A percentile compares a stretch with the other conserved stretches of the same genome.
Conservation (phyloP, 768 basidiomycete species). For the Nidularia pulvinata region DNA sequence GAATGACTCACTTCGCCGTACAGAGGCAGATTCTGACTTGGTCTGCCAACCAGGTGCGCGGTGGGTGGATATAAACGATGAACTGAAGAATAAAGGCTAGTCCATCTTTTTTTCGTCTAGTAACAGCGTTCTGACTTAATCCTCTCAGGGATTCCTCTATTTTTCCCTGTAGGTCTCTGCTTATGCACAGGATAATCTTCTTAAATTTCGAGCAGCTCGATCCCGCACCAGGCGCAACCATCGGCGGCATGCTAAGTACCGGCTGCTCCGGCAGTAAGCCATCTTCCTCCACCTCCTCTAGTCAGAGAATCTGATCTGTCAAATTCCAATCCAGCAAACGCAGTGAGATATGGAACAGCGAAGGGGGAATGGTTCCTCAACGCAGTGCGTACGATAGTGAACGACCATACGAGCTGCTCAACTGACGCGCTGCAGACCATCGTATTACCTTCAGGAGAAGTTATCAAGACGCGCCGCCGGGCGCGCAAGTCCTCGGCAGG, state of each 20-base stretch:
- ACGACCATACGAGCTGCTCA: neutral
- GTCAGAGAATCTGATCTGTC: neutral
- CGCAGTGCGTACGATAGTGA: slow-evolving; percentile 38
- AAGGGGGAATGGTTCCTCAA: slow-evolving; percentile 93
- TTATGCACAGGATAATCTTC: neutral
- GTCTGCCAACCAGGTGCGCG: slow-evolving; percentile 73
- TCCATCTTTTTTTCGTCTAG: neutral
- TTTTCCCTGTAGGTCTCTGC: slow-evolving; percentile 71
- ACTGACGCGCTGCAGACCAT: slow-evolving; percentile 58
- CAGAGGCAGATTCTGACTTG: slow-evolving; percentile 71
- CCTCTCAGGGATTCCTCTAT: slow-evolving; percentile 64
- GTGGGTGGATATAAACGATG: slow-evolving; percentile 74
- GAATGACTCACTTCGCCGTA: neutral
- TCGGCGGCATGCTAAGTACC: slow-evolving; percentile 87
- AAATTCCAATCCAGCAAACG: slow-evolving; percentile 49
- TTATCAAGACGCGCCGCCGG: slow-evolving; percentile 85
- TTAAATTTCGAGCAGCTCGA: slow-evolving; percentile 51
- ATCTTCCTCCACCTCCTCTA: neutral
- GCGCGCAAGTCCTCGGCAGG: slow-evolving; percentile 88
- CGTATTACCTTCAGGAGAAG: slow-evolving; percentile 85
- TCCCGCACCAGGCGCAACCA: slow-evolving; percentile 77
- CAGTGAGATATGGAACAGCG: slow-evolving; percentile 87
- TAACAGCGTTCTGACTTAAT: no score
- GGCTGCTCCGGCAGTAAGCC: slow-evolving; percentile 80
- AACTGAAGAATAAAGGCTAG: slow-evolving; percentile 57